phyloP scores from a whole-genome alignment of 805 yeast genomes.

The Priceomyces haplophilus region DNA sequence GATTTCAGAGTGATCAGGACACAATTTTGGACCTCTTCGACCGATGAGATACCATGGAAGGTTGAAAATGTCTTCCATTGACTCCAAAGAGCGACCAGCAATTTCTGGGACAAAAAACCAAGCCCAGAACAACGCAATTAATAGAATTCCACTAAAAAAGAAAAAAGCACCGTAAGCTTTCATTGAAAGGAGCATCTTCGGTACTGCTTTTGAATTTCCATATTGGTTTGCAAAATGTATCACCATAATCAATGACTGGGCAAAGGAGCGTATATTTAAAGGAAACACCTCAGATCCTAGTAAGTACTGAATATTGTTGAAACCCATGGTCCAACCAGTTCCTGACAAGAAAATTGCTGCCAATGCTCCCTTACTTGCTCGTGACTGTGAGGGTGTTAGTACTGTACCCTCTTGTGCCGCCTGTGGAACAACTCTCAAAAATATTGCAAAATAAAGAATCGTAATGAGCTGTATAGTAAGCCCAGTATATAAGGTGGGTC shows the following conservation, averaged over 20 bases:
- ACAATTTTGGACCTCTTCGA: constrained; percentile 49
- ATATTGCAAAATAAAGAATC: constrained; percentile 46
- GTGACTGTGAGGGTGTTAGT: constrained; percentile 27
- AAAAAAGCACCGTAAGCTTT: constrained; percentile 49
- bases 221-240: constrained; percentile 57
- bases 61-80: constrained; percentile 50
- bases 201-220: constrained; percentile 55
- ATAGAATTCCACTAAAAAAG: constrained; percentile 45
- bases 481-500: constrained; percentile 49
- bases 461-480: constrained; percentile 42
- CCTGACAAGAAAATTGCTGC: constrained; percentile 51
- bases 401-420: constrained; percentile 30
- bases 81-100: constrained; percentile 49
- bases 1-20: constrained; percentile 50
- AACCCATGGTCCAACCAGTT: constrained; percentile 59
- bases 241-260: constrained; percentile 51
- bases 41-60: constrained; percentile 60
- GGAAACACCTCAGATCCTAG: constrained; percentile 57
- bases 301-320: constrained; percentile 54
- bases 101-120: constrained; percentile 53
- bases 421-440: constrained; percentile 43
- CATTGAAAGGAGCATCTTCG: constrained; percentile 48
- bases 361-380: constrained; percentile 47
- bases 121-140: constrained; percentile 42
- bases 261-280: constrained; percentile 46